A percentile compares a stretch with the other conserved stretches of the same genome.
These are phyloP conservation scores for Rhizopus sp. DNA, from an alignment of 371 early-diverging fungal species.

Conservation along the genomic window DNA sequence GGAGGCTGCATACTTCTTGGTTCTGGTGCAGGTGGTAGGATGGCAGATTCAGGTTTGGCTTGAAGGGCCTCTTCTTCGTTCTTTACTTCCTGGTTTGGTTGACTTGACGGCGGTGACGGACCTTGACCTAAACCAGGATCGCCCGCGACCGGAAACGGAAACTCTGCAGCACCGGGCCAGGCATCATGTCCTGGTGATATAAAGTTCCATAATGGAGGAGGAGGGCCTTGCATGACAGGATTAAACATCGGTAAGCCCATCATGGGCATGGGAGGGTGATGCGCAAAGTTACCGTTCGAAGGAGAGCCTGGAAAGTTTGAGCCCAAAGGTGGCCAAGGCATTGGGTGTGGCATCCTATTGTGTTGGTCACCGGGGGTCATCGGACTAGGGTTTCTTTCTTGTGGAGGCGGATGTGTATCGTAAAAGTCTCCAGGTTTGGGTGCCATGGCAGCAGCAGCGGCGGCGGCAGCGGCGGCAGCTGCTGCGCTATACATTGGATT, in stretches of 20 bases:
- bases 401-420: background rate
- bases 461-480: background rate
- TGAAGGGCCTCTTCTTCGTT: background rate
- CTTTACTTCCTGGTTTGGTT: background rate
- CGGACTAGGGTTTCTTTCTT: background rate
- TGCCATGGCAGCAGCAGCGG: background rate
- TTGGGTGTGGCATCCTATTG: background rate
- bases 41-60: too few relatives aligned
- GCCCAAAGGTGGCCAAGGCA: background rate
- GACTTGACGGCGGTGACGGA: background rate
- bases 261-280: constrained; percentile 6
- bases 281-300: background rate
- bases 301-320: background rate
- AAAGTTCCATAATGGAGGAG: constrained; percentile 16
- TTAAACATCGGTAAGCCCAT: constrained; percentile 2
- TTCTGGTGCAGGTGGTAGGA: background rate
- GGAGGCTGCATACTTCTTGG: background rate
- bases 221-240: constrained; percentile 5
- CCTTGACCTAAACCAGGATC: constrained; percentile 11
- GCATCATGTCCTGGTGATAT: constrained; percentile 6
- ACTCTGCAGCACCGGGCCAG: constrained; percentile 4
- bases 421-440: constrained; percentile 6
- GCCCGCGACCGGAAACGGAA: constrained; percentile 1
- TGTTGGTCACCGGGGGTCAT: background rate
- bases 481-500: constrained; percentile 5